Percentiles rank a stretch among this genome's conserved stretches.
Evolutionary conservation across 306 rosid species (phyloP).

Genomic region (Coriaria nepalensis): DNA sequence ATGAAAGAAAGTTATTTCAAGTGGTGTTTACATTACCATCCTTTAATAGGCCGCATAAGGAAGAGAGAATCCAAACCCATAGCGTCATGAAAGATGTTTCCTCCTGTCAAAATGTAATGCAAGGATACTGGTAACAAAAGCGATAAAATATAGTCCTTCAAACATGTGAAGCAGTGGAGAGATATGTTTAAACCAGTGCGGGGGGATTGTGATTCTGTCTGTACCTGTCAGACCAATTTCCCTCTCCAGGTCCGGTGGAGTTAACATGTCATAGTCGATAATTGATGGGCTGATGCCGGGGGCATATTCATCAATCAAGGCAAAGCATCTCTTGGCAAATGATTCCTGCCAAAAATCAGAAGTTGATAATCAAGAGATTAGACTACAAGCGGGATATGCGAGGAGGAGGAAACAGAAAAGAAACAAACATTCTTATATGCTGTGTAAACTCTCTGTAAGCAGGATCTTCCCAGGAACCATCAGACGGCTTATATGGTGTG

Average conservation of each 20-base stretch:
- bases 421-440: no score
- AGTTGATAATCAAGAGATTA: slow-evolving; percentile 16
- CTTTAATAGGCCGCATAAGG: slow-evolving; percentile 69
- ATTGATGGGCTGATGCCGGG: slow-evolving; percentile 75
- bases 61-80: slow-evolving; percentile 92
- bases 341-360: slow-evolving; percentile 36
- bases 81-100: slow-evolving; percentile 86
- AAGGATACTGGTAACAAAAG: background rate
- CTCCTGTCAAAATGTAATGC: slow-evolving; percentile 30
- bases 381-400: slow-evolving; percentile 59
- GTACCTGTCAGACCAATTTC: slow-evolving; percentile 89
- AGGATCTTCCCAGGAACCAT: slow-evolving; percentile 76
- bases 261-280: slow-evolving; percentile 85
- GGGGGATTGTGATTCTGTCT: background rate
- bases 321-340: slow-evolving; percentile 61
- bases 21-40: slow-evolving; percentile 39
- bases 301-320: slow-evolving; percentile 72
- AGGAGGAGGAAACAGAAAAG: no score
- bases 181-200: no score
- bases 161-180: no score
- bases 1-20: no score
- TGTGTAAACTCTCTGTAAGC: slow-evolving; percentile 77
- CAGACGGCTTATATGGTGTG: slow-evolving; percentile 72
- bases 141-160: no score
- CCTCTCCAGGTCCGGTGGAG: slow-evolving; percentile 95